These are phyloP conservation scores for Amanita rubescens DNA, from an alignment of 768 basidiomycete genomes.

Conservation along the genomic window DNA sequence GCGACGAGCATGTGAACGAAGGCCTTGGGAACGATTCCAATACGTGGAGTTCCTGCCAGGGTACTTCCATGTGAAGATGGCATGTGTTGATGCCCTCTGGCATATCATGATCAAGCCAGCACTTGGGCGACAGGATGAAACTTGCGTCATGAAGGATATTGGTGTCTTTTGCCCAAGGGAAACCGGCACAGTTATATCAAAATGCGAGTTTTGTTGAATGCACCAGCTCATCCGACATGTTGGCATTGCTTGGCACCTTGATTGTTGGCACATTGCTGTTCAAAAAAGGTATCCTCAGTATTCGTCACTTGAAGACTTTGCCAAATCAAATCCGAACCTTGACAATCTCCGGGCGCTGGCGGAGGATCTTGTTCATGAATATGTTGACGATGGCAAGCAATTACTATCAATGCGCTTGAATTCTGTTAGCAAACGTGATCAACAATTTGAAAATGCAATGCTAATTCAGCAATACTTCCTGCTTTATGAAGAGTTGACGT, in stretches of 20 bases:
- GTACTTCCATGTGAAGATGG: conserved; percentile 23
- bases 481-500: conserved; percentile 28
- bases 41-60: conserved; percentile 16
- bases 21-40: conserved; percentile 13
- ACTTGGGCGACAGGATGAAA: conserved; percentile 10
- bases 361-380: conserved; percentile 11
- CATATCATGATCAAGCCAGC: conserved; percentile 15
- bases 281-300: conserved; percentile 2
- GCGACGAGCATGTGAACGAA: conserved; percentile 10
- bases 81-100: conserved; percentile 20
- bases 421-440: conserved; percentile 14
- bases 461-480: conserved; percentile 23
- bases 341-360: conserved; percentile 16
- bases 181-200: conserved; percentile 17
- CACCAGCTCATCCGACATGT: conserved; percentile 23
- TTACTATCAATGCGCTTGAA: conserved; percentile 1
- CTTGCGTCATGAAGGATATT: conserved; percentile 16
- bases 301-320: conserved; percentile 16
- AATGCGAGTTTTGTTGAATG: conserved; percentile 25
- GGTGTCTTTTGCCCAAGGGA: conserved; percentile 16
- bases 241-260: conserved; percentile 15
- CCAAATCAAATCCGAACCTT: conserved; percentile 18
- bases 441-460: conserved; percentile 23
- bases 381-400: conserved; percentile 10
- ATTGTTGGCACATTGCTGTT: conserved; percentile 21